Conservation (phyloP, 2,329 filamentous ascomycete species). For the Sporothrix luriei region DNA sequence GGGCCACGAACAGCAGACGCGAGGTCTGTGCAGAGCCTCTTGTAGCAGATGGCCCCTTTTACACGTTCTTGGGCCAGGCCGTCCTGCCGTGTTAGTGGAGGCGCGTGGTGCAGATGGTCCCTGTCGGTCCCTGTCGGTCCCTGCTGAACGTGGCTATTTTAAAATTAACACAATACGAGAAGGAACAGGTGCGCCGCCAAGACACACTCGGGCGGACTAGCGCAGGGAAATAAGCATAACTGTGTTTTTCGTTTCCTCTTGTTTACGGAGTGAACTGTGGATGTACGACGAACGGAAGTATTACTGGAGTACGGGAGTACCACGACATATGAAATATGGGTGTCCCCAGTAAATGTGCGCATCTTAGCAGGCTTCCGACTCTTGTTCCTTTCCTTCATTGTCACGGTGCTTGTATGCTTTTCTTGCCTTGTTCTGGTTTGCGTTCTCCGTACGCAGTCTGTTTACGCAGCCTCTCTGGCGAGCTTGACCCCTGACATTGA, state of each 20-base stretch:
- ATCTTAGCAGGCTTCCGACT: not conserved
- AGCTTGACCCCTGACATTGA: not conserved
- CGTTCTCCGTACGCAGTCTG: not conserved
- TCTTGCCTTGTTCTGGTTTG: not conserved
- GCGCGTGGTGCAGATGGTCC: not conserved
- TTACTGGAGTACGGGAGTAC: no score
- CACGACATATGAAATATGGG: slow-evolving; percentile 11
- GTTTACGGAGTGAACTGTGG: not conserved
- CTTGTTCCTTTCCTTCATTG: not conserved
- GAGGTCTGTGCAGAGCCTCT: not conserved
- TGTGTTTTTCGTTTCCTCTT: not conserved
- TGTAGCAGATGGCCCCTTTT: not conserved
- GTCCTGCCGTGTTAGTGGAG: no score
- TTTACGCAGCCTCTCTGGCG: not conserved
- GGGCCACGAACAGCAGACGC: not conserved
- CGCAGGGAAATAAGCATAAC: slow-evolving; percentile 25
- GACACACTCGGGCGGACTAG: not conserved
- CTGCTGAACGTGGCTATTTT: slow-evolving; percentile 14
- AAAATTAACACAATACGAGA: slow-evolving; percentile 20
- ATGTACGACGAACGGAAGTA: no score
- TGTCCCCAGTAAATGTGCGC: not conserved
- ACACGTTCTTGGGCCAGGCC: not conserved
- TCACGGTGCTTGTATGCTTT: not conserved
- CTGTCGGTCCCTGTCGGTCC: slow-evolving; percentile 6
- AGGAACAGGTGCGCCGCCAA: slow-evolving; percentile 3